These are phyloP conservation scores for Decorospora gaudefroyi DNA, from an alignment of 2,329 filamentous ascomycete species.

Conservation along the genomic window DNA sequence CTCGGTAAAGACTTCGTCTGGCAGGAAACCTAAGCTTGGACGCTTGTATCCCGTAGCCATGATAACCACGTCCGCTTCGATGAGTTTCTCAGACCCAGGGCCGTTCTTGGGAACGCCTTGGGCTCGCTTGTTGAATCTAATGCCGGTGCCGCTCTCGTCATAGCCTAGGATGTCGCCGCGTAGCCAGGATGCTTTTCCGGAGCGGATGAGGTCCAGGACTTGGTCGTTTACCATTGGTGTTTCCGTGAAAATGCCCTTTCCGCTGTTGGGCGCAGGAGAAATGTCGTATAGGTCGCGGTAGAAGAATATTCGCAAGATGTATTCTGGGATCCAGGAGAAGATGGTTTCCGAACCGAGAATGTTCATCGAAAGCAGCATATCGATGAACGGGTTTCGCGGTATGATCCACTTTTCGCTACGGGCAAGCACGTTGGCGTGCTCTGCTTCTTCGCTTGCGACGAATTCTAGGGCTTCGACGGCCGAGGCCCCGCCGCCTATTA, in stretches of 20 bases:
- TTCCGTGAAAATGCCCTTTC: slow-evolving; percentile 76
- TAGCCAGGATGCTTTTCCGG: slow-evolving; percentile 75
- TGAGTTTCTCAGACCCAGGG: slow-evolving; percentile 66
- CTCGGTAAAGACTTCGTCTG: slow-evolving; percentile 70
- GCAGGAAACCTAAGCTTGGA: slow-evolving; percentile 73
- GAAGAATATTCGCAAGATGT: slow-evolving; percentile 75
- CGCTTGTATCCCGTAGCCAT: slow-evolving; percentile 83
- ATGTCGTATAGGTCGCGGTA: slow-evolving; percentile 79
- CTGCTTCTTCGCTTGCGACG: slow-evolving; percentile 67
- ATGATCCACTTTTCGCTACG: slow-evolving; percentile 88
- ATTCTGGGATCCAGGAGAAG: slow-evolving; percentile 78
- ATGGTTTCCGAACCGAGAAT: slow-evolving; percentile 77
- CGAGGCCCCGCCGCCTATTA: slow-evolving; percentile 79
- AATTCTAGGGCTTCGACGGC: slow-evolving; percentile 85
- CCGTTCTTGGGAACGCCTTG: slow-evolving; percentile 77
- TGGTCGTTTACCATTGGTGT: slow-evolving; percentile 89
- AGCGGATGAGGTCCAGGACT: slow-evolving; percentile 74
- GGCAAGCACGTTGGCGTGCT: slow-evolving; percentile 72
- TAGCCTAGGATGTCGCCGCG: slow-evolving; percentile 77
- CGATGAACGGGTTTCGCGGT: slow-evolving; percentile 74
- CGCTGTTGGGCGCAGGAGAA: slow-evolving; percentile 59
- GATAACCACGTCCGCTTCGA: slow-evolving; percentile 76
- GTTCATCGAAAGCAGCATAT: slow-evolving; percentile 75
- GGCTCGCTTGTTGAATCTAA: slow-evolving; percentile 71
- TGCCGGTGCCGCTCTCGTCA: slow-evolving; percentile 64